Base-by-base conservation (phyloP, 2,329 filamentous ascomycete genomes). In the Microdochium paspali region DNA sequence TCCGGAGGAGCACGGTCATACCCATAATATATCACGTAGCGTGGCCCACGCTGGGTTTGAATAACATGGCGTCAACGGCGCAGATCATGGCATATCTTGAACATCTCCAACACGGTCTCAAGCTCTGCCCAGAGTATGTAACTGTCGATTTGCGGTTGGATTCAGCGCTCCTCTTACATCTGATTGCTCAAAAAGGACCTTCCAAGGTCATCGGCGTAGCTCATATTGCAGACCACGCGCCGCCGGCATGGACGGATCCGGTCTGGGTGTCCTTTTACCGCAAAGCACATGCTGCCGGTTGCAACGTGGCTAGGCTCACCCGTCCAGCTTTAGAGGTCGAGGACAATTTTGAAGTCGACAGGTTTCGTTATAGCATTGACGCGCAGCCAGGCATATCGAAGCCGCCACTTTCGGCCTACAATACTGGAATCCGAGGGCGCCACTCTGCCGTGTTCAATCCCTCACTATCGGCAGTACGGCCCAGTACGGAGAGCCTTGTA, bases 401-500 rank as follows among this genome's bases (percentile, higher is more conserved):
- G 23, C 64, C 66, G 0, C 78, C 81, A 0, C 49, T 85, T 1
- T 77, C 84, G 21, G 73, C 77, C 10, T 85, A 82, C 63, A 86
- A 85, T 54, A 80, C 79, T 1, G 84, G 83, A 0, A 61, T 68
- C 6, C 63, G 78, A 4, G 85, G 85, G 0, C 73, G 81, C 39
- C 72, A 76, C 44, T 88, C 85, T 0, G 76, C 77, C 24, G 83
- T 76, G 51, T 81, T 85, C 61, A 88, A 87, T 54, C 73, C 72
- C 23, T 71, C 82, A 1, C 63, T 88, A 10, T 83, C 81, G 0
- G 76, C 77, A 4, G 81, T 86, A 3, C 67, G 74, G 7, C 72
- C 79, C 20, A 66, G 70, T 32, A 63, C 64, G 9, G 50, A 63
- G 49, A 49, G 44, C 50, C 51, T 51, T 23, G 44, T 45, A 24